Evolutionary conservation across 352 stramenopile species (phyloP), one percentile per base, ranked within the genome.

Genomic region (Thalassiosira pacifica): DNA sequence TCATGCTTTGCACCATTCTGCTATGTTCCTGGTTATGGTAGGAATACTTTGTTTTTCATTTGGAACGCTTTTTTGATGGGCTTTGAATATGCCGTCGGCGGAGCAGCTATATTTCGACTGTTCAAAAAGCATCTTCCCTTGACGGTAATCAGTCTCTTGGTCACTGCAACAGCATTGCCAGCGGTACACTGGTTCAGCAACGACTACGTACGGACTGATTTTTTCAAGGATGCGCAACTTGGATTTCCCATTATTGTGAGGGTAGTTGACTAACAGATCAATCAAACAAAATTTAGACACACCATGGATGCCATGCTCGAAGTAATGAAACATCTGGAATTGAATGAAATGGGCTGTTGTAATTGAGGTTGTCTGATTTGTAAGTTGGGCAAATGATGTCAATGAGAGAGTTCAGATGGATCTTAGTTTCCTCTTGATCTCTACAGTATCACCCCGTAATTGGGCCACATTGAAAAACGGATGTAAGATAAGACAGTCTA

Each of bases 111-210:
- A 27, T 89, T 83, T 48, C 72, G 83, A 71, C 8, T 80, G 6
- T 29, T 92, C 11, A 76, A 78, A 37, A 40, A 45, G n/a, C 61
- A 80, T 78, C 60, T 92, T 18, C 81, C 76, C 2, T 1, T 18
- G 13, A 69, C 45, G 16, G 13, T 91, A 0, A 34, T 91, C 0
- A 85, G 69, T 42, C 42, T 90, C 13, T 29, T 91, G 11, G 66
- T 93, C 13, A 29, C 78, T 29, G 67, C n/a, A 16, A 77, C 68
- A 1, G 88, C 84, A 4, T 63, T 92, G 42, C 89, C 89, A n/a
- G 74, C 91, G 29, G 89, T 76, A 18, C 91, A 95, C 70, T 93
- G 83, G 64, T 95, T 95, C 75, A 89, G 73, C 0, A 81, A 90
- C 73, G 83, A 89, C 32, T 95, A 94, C 59, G 55, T 89, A 1